phyloP scores from a whole-genome alignment of 495 filamentous ascomycete genomes.

The Pyronema domesticum region DNA sequence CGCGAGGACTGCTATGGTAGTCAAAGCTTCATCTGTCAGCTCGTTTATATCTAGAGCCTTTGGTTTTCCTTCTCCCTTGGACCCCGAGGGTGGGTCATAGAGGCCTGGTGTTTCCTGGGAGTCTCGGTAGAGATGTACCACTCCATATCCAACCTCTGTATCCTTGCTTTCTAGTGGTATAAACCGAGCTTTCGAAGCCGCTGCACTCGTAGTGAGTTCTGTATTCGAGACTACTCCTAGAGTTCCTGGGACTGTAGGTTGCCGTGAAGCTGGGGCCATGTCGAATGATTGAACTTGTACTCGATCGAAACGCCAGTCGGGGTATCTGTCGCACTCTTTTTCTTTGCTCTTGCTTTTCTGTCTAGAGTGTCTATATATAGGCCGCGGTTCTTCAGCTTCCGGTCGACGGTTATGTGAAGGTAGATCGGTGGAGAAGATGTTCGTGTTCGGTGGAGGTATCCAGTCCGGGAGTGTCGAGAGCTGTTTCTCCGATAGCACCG shows the following conservation, averaged over 20 bases:
- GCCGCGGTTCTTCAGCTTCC: neutral
- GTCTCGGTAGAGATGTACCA: slow-evolving; percentile 88
- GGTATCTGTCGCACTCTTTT: slow-evolving; percentile 1
- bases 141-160: slow-evolving; percentile 74
- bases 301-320: slow-evolving; percentile 46
- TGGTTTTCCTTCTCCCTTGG: slow-evolving; percentile 10
- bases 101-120: slow-evolving; percentile 50
- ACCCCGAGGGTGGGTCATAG: slow-evolving; percentile 16
- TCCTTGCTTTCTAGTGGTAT: slow-evolving; percentile 55
- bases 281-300: slow-evolving; percentile 51
- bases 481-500: slow-evolving; percentile 1
- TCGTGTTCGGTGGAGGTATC: slow-evolving; percentile 28
- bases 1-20: slow-evolving; percentile 83
- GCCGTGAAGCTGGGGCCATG: slow-evolving; percentile 31
- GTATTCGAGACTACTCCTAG: slow-evolving; percentile 9
- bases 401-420: slow-evolving; percentile 14
- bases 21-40: slow-evolving; percentile 46
- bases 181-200: slow-evolving; percentile 58
- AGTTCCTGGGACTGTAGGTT: neutral
- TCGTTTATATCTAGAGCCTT: slow-evolving; percentile 11
- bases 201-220: slow-evolving; percentile 6
- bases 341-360: slow-evolving; percentile 15
- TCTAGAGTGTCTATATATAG: neutral
- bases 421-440: slow-evolving; percentile 33
- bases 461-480: slow-evolving; percentile 16